Base-by-base conservation (phyloP, 257 asterid species). In the Cordia subcordata region DNA sequence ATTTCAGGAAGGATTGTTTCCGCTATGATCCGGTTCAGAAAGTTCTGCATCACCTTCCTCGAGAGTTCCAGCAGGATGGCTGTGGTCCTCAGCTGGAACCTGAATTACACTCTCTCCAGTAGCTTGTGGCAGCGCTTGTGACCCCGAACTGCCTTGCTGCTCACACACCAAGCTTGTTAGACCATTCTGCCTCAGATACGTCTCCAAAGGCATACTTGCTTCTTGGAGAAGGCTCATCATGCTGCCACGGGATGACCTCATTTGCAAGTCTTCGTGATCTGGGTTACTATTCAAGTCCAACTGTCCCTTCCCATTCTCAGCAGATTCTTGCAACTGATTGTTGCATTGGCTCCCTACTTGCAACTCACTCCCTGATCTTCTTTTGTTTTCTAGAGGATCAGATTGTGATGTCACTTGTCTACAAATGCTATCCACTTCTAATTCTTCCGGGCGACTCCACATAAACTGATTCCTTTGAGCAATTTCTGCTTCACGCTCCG, bases 401-500 rank as follows among this genome's bases (percentile, higher is more conserved):
- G 37, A 62, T 16, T 72, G 71, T 12, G 74, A 57, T 33, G 65
- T 67, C 65, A 49, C 66, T 49, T 61, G 81, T 54, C 60, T 15
- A 13, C 72, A 73, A 70, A 66, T 21, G 58, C 89, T 81, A 33
- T 85, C 82, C 52, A 75, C 93, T 67, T 86, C 94, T 8, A 76
- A 76, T 69, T 86, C 96, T 60, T 83, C 96, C 75, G 79, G 82
- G 21, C 79, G 76, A 69, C 68, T 79, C 53, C 69, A 67, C 19
- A 75, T 44, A 55, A 73, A 57, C 49, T 78, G 85, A 70, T 67
- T 83, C 84, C 80, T 82, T 60, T 79, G 88, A 1, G 86, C 88
- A 45, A 82, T 77, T 75, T 88, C 98, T 0, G 95, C 95, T 68
- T 91, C 98, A 42, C 90, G 94, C 55, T 91, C 96, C 8, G 89